These are phyloP conservation scores for Primulina eburnea DNA, from an alignment of 257 asterid species.

Conservation along the genomic window DNA sequence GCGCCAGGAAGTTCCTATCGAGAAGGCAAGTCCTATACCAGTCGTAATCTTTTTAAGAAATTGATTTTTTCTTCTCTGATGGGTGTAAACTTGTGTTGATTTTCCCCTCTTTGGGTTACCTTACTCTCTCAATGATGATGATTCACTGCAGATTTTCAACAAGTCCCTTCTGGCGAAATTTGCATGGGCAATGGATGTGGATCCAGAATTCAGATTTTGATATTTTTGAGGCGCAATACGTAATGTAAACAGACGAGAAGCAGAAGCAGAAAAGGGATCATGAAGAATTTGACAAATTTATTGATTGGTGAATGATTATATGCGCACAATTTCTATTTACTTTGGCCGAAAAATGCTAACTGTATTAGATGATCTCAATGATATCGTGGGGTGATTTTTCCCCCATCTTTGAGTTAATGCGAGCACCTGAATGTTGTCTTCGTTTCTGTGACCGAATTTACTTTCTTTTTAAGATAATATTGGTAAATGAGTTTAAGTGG, in stretches of 20 bases:
- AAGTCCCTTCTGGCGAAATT: constrained; percentile 90
- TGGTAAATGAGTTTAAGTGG: not conserved
- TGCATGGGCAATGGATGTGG: constrained; percentile 98
- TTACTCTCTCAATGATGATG: not conserved
- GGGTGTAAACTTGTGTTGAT: not conserved
- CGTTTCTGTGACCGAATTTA: not conserved
- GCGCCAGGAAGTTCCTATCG: constrained; percentile 95
- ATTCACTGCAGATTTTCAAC: constrained; percentile 71
- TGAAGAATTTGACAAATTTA: constrained; percentile 18
- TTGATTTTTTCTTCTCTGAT: not conserved
- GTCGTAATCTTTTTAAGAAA: not conserved
- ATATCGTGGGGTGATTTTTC: constrained; percentile 29
- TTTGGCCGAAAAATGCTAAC: constrained; percentile 28
- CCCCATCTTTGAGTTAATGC: constrained; percentile 25
- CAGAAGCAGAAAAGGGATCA: constrained; percentile 3
- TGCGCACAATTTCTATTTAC: constrained; percentile 30
- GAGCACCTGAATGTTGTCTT: constrained; percentile 8
- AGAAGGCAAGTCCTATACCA: constrained; percentile 56
- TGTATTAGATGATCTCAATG: constrained; percentile 35
- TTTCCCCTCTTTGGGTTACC: not conserved
- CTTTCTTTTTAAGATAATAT: not conserved
- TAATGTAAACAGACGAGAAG: constrained; percentile 15
- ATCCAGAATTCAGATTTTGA: constrained; percentile 83
- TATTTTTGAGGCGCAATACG: constrained; percentile 16
- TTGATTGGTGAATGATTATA: not conserved